Conservation (phyloP, 2,329 filamentous ascomycete species). For the Talaromyces sp. region DNA sequence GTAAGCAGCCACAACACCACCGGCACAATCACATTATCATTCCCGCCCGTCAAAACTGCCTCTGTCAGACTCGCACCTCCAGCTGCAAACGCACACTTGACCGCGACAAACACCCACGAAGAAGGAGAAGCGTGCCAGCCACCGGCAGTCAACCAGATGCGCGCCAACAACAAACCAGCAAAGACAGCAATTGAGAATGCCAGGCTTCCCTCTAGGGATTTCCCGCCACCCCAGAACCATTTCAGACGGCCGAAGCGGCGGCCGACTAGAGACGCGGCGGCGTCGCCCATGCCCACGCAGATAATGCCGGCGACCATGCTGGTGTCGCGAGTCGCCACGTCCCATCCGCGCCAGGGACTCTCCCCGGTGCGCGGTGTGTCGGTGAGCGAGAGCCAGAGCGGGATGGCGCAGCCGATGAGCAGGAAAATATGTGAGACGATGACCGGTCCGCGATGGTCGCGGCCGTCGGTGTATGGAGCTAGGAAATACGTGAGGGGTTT, state of each 20-base stretch:
- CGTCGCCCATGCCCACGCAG: constrained; percentile 92
- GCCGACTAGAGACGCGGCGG: constrained; percentile 84
- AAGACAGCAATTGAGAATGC: constrained; percentile 81
- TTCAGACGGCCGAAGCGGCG: constrained; percentile 79
- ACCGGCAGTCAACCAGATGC: constrained; percentile 68
- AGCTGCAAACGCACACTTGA: constrained; percentile 66
- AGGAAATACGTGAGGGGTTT: constrained; percentile 81
- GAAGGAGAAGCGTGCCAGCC: constrained; percentile 51
- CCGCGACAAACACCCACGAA: constrained; percentile 28
- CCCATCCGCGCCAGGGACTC: constrained; percentile 64
- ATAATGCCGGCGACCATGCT: constrained; percentile 90
- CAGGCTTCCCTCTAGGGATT: constrained; percentile 79
- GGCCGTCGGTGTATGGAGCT: constrained; percentile 87
- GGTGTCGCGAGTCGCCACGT: constrained; percentile 65
- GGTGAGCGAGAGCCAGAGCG: constrained; percentile 81
- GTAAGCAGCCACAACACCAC: constrained; percentile 90
- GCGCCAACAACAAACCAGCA: constrained; percentile 63
- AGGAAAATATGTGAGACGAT: constrained; percentile 96
- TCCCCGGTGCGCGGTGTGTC: constrained; percentile 55
- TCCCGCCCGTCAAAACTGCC: constrained; percentile 90
- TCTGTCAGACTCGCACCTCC: constrained; percentile 83
- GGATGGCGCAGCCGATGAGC: constrained; percentile 88
- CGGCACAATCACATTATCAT: constrained; percentile 97
- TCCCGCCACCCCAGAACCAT: constrained; percentile 95
- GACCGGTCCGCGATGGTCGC: constrained; percentile 87